Conservation (phyloP, 225 moss, liverwort and hornwort species). For the Takakia lepidozioides region DNA sequence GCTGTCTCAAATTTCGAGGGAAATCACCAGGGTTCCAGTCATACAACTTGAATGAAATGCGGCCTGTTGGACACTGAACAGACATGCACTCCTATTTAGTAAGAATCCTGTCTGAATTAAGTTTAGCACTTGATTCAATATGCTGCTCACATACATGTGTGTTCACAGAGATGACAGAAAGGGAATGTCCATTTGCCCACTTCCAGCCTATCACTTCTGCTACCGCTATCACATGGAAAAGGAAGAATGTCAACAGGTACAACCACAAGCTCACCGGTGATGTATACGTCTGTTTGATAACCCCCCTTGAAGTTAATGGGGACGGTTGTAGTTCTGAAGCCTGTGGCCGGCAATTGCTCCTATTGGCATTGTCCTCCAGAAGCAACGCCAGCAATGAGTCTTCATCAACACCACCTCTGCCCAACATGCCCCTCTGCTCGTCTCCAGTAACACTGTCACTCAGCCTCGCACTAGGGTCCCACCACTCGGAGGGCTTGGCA, state of each 20-base stretch:
- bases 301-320: too few relatives aligned
- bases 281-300: conserved; percentile 53
- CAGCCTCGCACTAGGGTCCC: conserved; percentile 28
- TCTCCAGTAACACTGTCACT: too few relatives aligned
- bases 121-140: too few relatives aligned
- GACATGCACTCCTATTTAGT: conserved; percentile 2
- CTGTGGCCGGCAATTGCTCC: conserved; percentile 28
- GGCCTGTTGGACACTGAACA: conserved; percentile 80
- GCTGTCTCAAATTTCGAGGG: conserved; percentile 88
- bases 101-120: too few relatives aligned
- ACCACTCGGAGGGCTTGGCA: conserved; percentile 17
- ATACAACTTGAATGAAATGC: conserved; percentile 94
- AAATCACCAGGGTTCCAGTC: conserved; percentile 99
- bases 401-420: conserved; percentile 61
- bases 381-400: conserved; percentile 85
- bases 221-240: too few relatives aligned
- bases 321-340: conserved; percentile 11
- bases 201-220: too few relatives aligned
- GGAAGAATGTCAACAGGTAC: background rate
- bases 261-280: conserved; percentile 55
- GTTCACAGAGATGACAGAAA: too few relatives aligned
- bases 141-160: too few relatives aligned
- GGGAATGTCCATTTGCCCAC: too few relatives aligned
- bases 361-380: conserved; percentile 52
- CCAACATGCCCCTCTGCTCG: too few relatives aligned